A percentile compares a stretch with the other conserved stretches of the same genome.
Conservation (phyloP, 164 flowering plant genomes). For the Malania oleifera region DNA sequence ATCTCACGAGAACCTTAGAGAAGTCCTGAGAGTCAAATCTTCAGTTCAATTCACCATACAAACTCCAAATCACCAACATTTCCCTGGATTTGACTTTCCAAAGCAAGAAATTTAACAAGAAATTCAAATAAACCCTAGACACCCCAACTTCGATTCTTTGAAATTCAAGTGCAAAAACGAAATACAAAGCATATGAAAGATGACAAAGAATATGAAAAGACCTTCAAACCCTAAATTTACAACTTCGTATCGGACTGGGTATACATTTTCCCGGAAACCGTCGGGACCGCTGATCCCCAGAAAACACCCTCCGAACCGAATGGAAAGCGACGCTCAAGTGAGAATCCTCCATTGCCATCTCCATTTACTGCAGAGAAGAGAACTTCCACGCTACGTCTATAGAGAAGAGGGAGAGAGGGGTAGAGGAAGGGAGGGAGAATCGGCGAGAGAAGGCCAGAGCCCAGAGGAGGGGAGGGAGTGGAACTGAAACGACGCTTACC, state of each 20-base stretch:
- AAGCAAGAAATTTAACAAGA: background rate
- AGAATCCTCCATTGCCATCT: constrained; percentile 38
- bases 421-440: background rate
- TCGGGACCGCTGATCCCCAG: constrained; percentile 21
- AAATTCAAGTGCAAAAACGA: background rate
- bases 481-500: too few species aligned
- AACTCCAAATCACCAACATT: background rate
- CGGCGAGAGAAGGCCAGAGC: too few species aligned
- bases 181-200: background rate
- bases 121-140: background rate
- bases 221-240: constrained; percentile 21
- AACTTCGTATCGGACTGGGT: constrained; percentile 33
- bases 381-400: background rate
- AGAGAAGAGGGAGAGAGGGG: background rate
- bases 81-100: background rate
- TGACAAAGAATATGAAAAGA: background rate
- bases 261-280: constrained; percentile 21
- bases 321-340: constrained; percentile 11
- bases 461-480: too few species aligned
- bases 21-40: background rate
- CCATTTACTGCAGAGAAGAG: constrained; percentile 25
- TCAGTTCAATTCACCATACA: background rate
- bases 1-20: background rate
- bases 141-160: background rate
- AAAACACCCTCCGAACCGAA: constrained; percentile 17